Percentiles rank a stretch among this genome's conserved stretches.
Conservation (phyloP, 805 yeast species). For the Citeromyces nyonsensis region DNA sequence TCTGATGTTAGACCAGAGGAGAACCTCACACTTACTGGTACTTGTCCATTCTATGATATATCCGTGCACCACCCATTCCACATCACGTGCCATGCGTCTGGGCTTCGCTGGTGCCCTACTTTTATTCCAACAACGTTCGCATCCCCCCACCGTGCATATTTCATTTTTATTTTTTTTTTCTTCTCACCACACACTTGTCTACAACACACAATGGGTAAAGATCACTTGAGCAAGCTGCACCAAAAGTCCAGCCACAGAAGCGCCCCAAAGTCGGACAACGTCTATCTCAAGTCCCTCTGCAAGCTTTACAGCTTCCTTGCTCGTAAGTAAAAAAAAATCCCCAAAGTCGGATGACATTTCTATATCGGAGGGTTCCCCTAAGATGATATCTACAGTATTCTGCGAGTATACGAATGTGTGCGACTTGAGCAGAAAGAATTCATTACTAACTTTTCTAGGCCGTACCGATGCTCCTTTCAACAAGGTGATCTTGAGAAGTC, state of each 20-base stretch:
- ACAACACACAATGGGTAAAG: slow-evolving; percentile 73
- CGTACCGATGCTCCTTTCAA: slow-evolving; percentile 99
- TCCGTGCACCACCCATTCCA: neutral
- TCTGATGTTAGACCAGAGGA: slow-evolving; percentile 14
- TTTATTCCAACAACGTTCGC: neutral
- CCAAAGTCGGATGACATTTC: neutral
- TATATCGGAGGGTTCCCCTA: slow-evolving; percentile 1
- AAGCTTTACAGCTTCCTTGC: slow-evolving; percentile 98
- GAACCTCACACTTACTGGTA: slow-evolving; percentile 3
- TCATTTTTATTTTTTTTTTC: slow-evolving; percentile 2
- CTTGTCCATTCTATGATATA: slow-evolving; percentile 3
- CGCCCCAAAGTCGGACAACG: slow-evolving; percentile 99
- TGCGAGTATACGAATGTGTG: slow-evolving; percentile 21
- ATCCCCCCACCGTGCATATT: neutral
- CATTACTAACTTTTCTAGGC: slow-evolving; percentile 26
- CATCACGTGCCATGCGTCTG: neutral
- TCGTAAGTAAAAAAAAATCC: slow-evolving; percentile 52
- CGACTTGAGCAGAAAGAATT: slow-evolving; percentile 13
- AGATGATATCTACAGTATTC: slow-evolving; percentile 8
- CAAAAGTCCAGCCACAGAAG: slow-evolving; percentile 90
- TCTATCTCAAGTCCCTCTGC: slow-evolving; percentile 95
- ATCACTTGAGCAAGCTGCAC: slow-evolving; percentile 94
- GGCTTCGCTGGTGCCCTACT: neutral
- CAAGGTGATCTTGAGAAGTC: slow-evolving; percentile 87
- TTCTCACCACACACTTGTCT: slow-evolving; percentile 1